Evolutionary conservation across 208 protist species (phyloP), one percentile per base, ranked within the genome.

Genomic region (Trichomonas tenax): DNA sequence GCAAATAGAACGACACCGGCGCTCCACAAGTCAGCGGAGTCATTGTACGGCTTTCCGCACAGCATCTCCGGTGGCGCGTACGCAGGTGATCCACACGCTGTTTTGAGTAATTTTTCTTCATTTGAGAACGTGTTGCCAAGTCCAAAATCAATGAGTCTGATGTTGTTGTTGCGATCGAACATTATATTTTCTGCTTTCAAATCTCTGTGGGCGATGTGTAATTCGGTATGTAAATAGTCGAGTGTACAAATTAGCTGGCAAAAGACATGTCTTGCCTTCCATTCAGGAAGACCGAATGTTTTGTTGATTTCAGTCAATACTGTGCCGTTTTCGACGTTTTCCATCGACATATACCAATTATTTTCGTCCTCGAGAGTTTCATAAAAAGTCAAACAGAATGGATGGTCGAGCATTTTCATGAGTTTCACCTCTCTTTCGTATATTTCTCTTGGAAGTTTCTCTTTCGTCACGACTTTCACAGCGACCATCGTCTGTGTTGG

Each of bases 161-260:
- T 93, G 51, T 93, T 93, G 4, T 38, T 44, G 46, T 48, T 34
- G n/a, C 44, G 23, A 38, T 93, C 86, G 14, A 93, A 14, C 86
- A 93, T 93, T 15, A 93, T 93, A 38, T 93, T 93, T 48, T 93
- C 86, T 17, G 36, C 40, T 51, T 93, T 93, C 2, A 93, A 9
- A 51, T 93, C 86, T 38, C 86, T 23, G 38, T 93, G 86, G 34
- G 44, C 86, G 45, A 93, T 58, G 15, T 51, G 23, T 8, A 93
- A 17, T 38, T 58, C 86, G 31, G 36, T 93, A 93, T 93, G 86
- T 38, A 93, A 51, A 93, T 93, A 93, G 45, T 93, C 86, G 31
- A 93, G 44, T 17, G 44, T 44, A 17, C 40, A 93, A 51, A 93
- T 93, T 10, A 93, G 86, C 31, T 93, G 86, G 44, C 86, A 93